Evolutionary conservation across 495 filamentous ascomycete species (phyloP), one percentile per base, ranked within the genome.

Genomic region (Penicillium soppii): DNA sequence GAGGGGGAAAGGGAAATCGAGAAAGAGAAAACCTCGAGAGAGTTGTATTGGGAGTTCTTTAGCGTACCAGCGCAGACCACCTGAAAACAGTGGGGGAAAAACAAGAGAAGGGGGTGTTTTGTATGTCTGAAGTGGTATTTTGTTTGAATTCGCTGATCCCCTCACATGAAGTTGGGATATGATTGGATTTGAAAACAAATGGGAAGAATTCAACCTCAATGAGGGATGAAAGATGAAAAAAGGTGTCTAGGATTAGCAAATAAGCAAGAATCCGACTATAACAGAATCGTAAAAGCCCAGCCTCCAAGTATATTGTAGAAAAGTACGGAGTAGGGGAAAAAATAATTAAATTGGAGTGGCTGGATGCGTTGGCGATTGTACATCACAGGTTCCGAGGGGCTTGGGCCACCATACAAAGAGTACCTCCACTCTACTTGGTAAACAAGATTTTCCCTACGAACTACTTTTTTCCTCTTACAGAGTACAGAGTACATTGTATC

Each of bases 61-160:
- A 60, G 62, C 62, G 59, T 65, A 65, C 62, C 62, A 63, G 62
- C 59, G 59, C 59, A 58, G 43, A 53, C 47, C 53, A 60, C 59
- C 46, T 54, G 40, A 17, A 21, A 49, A 53, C 35, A 45, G 58
- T 44, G 58, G 53, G 29, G 41, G 48, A 38, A 37, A 37, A 51
- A 54, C 29, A 52, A 37, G 47, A 50, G 23, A 52, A 40, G 27
- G 38, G 46, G 23, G 52, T 27, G 52, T 48, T 50, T 53, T 42
- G 33, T 39, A 23, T 57, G 54, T 53, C 58, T 20, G 19, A 12
- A 26, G n/a, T n/a, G n/a, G n/a, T n/a, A n/a, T n/a, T n/a, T n/a
- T n/a, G n/a, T n/a, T n/a, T n/a, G n/a, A 43, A 25, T 10, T 43
- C 39, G 64, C 56, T 47, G 56, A 59, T 65, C n/a, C 63, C 48